A percentile compares a stretch with the other conserved stretches of the same genome.
Evolutionary conservation across 495 filamentous ascomycete genomes (phyloP).

Genomic region (Penicillium cataractarum): DNA sequence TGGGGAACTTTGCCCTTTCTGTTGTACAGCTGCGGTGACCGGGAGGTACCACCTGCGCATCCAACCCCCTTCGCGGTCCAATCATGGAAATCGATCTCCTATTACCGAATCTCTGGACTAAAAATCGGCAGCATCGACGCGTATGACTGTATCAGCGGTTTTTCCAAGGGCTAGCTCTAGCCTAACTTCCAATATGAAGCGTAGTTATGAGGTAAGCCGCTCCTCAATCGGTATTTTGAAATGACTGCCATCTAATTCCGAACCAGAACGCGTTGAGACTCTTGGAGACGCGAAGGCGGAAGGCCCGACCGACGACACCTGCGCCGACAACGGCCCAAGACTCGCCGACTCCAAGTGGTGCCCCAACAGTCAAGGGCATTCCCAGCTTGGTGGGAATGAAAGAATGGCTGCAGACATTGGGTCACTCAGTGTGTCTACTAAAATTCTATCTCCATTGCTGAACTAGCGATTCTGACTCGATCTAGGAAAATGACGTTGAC

Average conservation of each 20-base stretch:
- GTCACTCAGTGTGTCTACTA: not conserved
- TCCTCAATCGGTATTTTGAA: not conserved
- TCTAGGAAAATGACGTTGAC: not conserved
- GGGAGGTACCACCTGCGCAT: not conserved
- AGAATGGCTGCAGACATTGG: not conserved
- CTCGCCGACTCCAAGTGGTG: not conserved
- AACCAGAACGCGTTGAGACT: not conserved
- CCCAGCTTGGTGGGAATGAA: not conserved
- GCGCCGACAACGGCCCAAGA: not conserved
- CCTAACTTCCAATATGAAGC: not conserved
- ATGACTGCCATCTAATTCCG: not conserved
- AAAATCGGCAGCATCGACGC: not conserved
- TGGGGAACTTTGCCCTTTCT: not conserved
- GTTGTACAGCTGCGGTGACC: not conserved
- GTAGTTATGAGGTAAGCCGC: not conserved
- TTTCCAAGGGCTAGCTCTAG: not conserved
- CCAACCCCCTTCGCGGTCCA: not conserved
- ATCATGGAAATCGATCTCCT: not conserved
- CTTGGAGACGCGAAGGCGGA: not conserved
- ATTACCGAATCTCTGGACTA: not conserved
- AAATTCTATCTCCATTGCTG: no score
- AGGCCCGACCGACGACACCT: not conserved
- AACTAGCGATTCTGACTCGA: no score
- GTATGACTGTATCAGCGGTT: not conserved
- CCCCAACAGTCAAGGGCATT: not conserved